A percentile compares a stretch with the other conserved stretches of the same genome.
These are phyloP conservation scores for Neopestalotiopsis rosae DNA, from an alignment of 2,329 filamentous ascomycete genomes.

Conservation along the genomic window DNA sequence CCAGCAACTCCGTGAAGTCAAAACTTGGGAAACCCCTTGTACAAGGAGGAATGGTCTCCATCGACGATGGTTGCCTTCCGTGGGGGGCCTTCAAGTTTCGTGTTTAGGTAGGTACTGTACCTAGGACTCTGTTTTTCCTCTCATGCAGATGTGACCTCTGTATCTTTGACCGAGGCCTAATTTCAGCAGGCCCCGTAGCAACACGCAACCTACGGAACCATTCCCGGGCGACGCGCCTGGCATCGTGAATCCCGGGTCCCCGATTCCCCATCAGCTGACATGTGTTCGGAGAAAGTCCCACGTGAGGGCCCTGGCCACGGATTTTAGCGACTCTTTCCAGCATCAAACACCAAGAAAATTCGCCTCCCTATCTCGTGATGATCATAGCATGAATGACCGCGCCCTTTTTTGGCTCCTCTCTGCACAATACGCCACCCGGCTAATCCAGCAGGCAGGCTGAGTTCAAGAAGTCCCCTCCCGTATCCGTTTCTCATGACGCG, in stretches of 20 bases:
- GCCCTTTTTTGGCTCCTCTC: neutral
- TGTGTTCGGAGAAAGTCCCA: neutral
- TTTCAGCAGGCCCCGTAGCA: neutral
- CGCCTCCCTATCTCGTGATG: neutral
- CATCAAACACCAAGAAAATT: neutral
- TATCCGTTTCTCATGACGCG: neutral
- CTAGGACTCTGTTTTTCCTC: neutral
- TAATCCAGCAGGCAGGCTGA: neutral
- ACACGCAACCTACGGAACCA: neutral
- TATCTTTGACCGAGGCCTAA: slow-evolving; percentile 1
- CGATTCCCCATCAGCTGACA: neutral
- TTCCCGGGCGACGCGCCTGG: neutral
- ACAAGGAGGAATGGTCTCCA: neutral
- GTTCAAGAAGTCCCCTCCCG: neutral
- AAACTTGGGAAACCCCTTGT: neutral
- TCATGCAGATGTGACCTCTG: neutral
- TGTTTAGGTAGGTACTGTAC: neutral
- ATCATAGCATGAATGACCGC: neutral
- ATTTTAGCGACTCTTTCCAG: neutral
- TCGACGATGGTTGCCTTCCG: neutral
- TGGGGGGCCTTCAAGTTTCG: neutral
- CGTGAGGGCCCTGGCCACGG: neutral
- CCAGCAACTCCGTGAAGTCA: neutral
- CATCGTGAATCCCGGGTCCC: neutral
- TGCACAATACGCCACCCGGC: neutral